Base-by-base conservation (phyloP, 768 basidiomycete genomes). In the Heimioporus sp. region DNA sequence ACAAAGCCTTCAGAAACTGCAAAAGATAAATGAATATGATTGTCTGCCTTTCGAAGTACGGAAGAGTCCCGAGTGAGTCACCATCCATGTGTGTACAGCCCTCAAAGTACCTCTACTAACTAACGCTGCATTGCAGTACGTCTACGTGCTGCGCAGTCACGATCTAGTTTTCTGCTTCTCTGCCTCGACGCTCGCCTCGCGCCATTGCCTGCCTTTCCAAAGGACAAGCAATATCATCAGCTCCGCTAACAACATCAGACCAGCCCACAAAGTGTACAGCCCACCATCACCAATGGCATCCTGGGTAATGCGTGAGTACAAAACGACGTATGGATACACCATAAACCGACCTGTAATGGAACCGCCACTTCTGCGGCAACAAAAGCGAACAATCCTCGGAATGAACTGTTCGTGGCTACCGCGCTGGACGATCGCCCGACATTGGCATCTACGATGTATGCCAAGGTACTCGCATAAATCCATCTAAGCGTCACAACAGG, bases 361-460 rank as follows among this genome's bases (percentile, higher is more conserved):
- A 90, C 81, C 0, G 88, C 87, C 13, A 89, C 71, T 65, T 94
- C 90, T 0, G 81, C 80, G 1, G 83, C 82, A 16, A 90, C 60
- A 63, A 89, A 88, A 2, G 84, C 90, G 17, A 73, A 72, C 1
- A 76, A 15, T 0, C 92, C 90, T 28, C 93, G 80, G 66, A 89
- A 86, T 19, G 79, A 80, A 43, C 85, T 85, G 66, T 95, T 95
- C 34, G 79, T 71, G 0, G 92, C 90, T 8, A 83, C 80, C 0
- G 89, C 91, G 2, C 82, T 83, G 0, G 90, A 86, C 0, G 90
- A 90, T 15, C 85, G 80, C 7, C 93, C 93, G 3, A 76, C 75
- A 59, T 95, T 97, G 10, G 91, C 83, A 63, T 97, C 92, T 3
- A 94, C 91, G 32, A 95, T 80, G 64, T 93, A 95, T 0, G 92